phyloP scores from a whole-genome alignment of 352 stramenopile genomes.

The Phytophthora idaei region DNA sequence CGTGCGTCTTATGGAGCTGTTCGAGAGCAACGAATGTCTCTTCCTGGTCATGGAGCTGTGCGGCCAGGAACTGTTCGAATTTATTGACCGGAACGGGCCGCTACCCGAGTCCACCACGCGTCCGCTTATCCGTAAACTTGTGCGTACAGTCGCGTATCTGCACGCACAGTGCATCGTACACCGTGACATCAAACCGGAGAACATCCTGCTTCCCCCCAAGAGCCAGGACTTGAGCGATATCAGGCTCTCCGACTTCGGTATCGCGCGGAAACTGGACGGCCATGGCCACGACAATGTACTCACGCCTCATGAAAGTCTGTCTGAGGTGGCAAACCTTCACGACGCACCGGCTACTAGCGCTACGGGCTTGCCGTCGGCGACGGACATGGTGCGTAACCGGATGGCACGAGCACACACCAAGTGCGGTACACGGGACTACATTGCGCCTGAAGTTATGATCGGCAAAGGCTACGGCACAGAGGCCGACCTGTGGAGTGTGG shows the following conservation, averaged over 20 bases:
- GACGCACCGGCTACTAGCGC: conserved; percentile 27
- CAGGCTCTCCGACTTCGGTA: conserved; percentile 87
- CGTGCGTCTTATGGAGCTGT: conserved; percentile 81
- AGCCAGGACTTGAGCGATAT: conserved; percentile 72
- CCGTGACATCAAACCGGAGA: conserved; percentile 88
- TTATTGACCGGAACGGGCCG: conserved; percentile 75
- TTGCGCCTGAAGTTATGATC: conserved; percentile 84
- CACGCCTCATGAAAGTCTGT: conserved; percentile 75
- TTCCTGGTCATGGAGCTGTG: conserved; percentile 88
- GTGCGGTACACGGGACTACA: conserved; percentile 85
- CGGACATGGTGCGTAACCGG: conserved; percentile 62
- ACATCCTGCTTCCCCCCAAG: conserved; percentile 67
- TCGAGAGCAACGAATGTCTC: conserved; percentile 72
- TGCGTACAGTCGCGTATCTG: conserved; percentile 84
- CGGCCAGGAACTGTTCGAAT: conserved; percentile 82
- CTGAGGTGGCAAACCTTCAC: conserved; percentile 67
- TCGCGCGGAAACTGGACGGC: conserved; percentile 74
- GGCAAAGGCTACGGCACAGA: conserved; percentile 94
- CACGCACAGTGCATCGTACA: conserved; percentile 86
- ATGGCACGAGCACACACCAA: conserved; percentile 78
- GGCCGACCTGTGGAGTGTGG: conserved; percentile 94
- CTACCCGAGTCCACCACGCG: conserved; percentile 72
- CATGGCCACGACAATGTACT: conserved; percentile 55
- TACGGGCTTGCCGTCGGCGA: conserved; percentile 22
- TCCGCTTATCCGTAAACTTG: conserved; percentile 70